Conservation (phyloP, 1,284 basidiomycete genomes). For the Ustilago curta region DNA sequence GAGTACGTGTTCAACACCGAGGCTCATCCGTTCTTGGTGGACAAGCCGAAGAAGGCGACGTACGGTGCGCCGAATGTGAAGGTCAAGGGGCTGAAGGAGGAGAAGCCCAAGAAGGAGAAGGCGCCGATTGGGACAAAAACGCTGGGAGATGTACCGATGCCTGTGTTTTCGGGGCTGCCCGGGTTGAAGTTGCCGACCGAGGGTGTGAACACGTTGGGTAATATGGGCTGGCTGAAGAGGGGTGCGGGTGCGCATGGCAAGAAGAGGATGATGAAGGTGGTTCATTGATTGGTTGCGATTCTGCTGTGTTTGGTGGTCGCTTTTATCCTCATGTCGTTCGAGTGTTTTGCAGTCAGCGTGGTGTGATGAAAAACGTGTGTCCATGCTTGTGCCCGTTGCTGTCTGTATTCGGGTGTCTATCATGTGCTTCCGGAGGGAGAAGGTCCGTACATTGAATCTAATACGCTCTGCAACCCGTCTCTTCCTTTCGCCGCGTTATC, state of each 20-base stretch:
- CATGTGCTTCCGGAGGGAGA: not conserved
- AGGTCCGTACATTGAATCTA: conserved; percentile 34
- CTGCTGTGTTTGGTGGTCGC: not conserved
- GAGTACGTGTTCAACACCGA: conserved; percentile 65
- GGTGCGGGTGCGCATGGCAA: conserved; percentile 11
- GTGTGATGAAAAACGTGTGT: not conserved
- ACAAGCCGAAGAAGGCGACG: conserved; percentile 34
- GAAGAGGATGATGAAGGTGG: conserved; percentile 7
- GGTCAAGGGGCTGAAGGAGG: conserved; percentile 2
- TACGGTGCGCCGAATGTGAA: conserved; percentile 13
- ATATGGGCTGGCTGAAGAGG: conserved; percentile 12
- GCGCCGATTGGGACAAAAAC: not conserved
- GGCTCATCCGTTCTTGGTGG: conserved; percentile 61
- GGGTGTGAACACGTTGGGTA: conserved; percentile 23
- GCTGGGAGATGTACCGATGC: conserved; percentile 17
- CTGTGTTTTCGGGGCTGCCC: conserved; percentile 20
- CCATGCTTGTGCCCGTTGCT: too few relatives aligned
- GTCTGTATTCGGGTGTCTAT: not conserved
- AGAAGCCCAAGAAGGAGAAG: conserved; percentile 7
- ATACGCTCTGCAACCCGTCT: conserved; percentile 45
- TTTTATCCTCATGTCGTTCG: conserved; percentile 3
- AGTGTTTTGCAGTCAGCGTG: not conserved
- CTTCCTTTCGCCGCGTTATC: conserved; percentile 58
- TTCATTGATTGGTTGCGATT: not conserved
- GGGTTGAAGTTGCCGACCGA: conserved; percentile 22